phyloP scores from a whole-genome alignment of 2,329 filamentous ascomycete genomes.

The Beauveria brongniartii region DNA sequence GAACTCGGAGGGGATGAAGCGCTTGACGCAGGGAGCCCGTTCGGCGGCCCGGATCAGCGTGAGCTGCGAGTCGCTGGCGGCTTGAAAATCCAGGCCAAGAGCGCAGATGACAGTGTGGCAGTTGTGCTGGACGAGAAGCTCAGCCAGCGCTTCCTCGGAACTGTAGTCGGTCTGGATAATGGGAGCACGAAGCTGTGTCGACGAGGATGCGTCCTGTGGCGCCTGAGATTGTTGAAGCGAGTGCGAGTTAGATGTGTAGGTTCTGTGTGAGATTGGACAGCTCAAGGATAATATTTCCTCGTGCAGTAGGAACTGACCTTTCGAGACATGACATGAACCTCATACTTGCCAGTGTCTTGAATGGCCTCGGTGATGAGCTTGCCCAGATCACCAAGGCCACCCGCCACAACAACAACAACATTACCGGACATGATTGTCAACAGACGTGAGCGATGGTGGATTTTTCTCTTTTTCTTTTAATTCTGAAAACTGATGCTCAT shows the following conservation, averaged over 20 bases:
- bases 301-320: slow-evolving; percentile 24
- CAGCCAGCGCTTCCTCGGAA: slow-evolving; percentile 16
- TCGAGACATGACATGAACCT: slow-evolving; percentile 34
- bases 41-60: slow-evolving; percentile 26
- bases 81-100: slow-evolving; percentile 23
- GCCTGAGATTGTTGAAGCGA: neutral
- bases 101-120: slow-evolving; percentile 25
- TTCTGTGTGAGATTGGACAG: too few species aligned
- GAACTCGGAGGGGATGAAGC: slow-evolving; percentile 31
- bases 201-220: neutral
- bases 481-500: neutral
- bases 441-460: neutral
- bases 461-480: neutral
- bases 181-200: neutral
- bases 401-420: slow-evolving; percentile 36
- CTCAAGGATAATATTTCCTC: slow-evolving; percentile 1
- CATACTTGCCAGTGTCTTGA: slow-evolving; percentile 24
- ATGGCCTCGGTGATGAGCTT: slow-evolving; percentile 37
- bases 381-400: slow-evolving; percentile 38
- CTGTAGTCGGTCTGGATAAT: slow-evolving; percentile 23
- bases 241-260: neutral
- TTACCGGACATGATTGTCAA: slow-evolving; percentile 16
- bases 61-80: slow-evolving; percentile 23
- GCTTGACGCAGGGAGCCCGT: slow-evolving; percentile 19
- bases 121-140: slow-evolving; percentile 16